phyloP scores from a whole-genome alignment of 352 stramenopile genomes.

The Pythium aristosporum region DNA sequence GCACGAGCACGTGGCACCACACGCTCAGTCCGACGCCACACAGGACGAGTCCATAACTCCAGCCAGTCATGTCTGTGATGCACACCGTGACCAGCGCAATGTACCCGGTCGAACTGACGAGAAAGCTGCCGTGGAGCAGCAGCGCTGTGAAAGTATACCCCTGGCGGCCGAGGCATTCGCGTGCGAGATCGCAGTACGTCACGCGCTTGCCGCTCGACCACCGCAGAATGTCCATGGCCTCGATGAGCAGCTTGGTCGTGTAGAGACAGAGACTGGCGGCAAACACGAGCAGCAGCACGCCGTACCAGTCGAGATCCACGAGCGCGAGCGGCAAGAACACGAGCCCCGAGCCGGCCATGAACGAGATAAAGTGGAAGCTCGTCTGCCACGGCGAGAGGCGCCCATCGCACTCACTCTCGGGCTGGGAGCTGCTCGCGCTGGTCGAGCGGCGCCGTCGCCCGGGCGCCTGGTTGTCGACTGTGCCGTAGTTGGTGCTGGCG shows the following conservation, averaged over 20 bases:
- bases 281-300: conserved; percentile 53
- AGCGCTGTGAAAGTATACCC: conserved; percentile 43
- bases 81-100: conserved; percentile 56
- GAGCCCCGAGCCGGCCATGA: conserved; percentile 73
- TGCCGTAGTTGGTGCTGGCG: conserved; percentile 29
- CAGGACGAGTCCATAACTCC: conserved; percentile 56
- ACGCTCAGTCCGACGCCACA: conserved; percentile 46
- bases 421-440: not conserved
- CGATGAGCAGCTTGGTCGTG: conserved; percentile 64
- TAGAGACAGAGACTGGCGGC: conserved; percentile 55
- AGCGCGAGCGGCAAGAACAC: conserved; percentile 69
- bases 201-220: conserved; percentile 64
- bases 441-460: not conserved
- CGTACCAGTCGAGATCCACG: conserved; percentile 81
- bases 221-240: conserved; percentile 66
- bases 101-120: conserved; percentile 62
- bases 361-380: conserved; percentile 70
- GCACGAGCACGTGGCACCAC: conserved; percentile 70
- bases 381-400: conserved; percentile 62
- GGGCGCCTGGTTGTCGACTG: not conserved
- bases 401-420: conserved; percentile 11
- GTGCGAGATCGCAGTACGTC: conserved; percentile 69
- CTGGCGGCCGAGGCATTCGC: conserved; percentile 54
- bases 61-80: conserved; percentile 57
- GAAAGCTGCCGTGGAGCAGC: conserved; percentile 55